These are phyloP conservation scores for Prunus mume DNA, from an alignment of 306 rosid species.

Conservation along the genomic window DNA sequence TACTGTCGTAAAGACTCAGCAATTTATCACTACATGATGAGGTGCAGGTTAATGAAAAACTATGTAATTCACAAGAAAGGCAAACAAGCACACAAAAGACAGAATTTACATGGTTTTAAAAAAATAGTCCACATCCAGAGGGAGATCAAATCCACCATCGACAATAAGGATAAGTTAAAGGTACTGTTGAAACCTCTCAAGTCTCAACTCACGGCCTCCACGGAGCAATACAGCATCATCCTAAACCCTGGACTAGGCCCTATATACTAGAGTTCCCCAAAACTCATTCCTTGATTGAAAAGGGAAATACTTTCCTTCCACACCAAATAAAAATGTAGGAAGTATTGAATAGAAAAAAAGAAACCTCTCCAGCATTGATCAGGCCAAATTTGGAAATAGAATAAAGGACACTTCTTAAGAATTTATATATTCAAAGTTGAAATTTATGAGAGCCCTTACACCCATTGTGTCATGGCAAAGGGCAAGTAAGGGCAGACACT, in stretches of 20 bases:
- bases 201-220: background rate
- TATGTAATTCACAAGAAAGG: background rate
- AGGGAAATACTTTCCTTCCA: background rate
- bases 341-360: background rate
- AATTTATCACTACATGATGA: background rate
- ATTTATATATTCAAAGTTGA: no score
- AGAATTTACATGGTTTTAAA: background rate
- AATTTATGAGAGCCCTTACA: no score
- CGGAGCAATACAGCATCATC: background rate
- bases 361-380: background rate
- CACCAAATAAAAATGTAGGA: background rate
- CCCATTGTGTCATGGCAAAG: no score
- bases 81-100: background rate
- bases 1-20: background rate
- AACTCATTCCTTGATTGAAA: slow-evolving; percentile 2
- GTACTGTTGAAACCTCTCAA: background rate
- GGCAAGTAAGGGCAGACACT: no score
- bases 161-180: background rate
- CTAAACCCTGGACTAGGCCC: background rate
- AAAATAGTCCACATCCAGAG: background rate
- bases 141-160: background rate
- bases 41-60: background rate
- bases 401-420: background rate
- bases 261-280: background rate
- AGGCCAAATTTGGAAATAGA: background rate